Evolutionary conservation across 371 early-diverging fungal species (phyloP).

Genomic region (Mucor racemosus): DNA sequence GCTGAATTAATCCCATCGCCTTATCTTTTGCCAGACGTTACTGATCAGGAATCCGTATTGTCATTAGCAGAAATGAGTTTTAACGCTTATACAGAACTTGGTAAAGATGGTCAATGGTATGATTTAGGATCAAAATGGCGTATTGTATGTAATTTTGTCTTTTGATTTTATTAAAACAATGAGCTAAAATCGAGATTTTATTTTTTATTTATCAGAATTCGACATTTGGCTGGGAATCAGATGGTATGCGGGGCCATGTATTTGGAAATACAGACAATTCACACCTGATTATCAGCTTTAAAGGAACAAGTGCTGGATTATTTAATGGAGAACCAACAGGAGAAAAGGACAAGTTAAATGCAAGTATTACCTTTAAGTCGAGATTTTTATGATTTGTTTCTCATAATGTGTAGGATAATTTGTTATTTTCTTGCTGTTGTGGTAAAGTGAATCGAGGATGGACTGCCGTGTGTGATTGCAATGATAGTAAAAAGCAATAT

Average conservation of each 20-base stretch:
- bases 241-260: conserved; percentile 92
- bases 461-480: conserved; percentile 86
- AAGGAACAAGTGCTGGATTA: conserved; percentile 88
- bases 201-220: conserved; percentile 47
- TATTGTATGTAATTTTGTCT: conserved; percentile 46
- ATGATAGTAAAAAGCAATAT: conserved; percentile 52
- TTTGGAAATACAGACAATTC: conserved; percentile 73
- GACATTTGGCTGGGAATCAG: conserved; percentile 87
- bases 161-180: too few species aligned
- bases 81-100: conserved; percentile 72
- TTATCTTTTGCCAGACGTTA: conserved; percentile 66
- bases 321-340: conserved; percentile 83
- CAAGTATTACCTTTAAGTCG: conserved; percentile 23
- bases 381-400: neutral
- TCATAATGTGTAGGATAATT: conserved; percentile 73
- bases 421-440: conserved; percentile 97
- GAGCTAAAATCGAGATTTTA: neutral
- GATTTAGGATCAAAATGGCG: conserved; percentile 74
- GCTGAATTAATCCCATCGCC: neutral
- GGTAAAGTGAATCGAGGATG: conserved; percentile 88
- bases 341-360: conserved; percentile 83
- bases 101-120: conserved; percentile 68
- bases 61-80: conserved; percentile 77
- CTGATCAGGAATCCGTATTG: conserved; percentile 72
- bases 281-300: conserved; percentile 82